Base-by-base conservation (phyloP, 1,139 yeast genomes). In the Neolecta irregularis region DNA sequence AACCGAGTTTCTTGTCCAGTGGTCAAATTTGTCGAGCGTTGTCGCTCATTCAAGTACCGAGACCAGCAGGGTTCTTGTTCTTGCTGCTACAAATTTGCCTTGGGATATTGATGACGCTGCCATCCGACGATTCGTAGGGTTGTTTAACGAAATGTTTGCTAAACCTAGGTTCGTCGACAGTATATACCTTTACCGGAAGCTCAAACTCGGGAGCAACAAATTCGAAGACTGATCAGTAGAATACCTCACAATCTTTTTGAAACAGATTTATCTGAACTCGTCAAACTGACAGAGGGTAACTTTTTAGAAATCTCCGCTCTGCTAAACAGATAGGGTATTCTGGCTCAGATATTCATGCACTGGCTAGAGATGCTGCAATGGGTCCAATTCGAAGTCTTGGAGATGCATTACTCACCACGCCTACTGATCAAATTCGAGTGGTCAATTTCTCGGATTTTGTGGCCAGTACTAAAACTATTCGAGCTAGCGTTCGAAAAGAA, bases 71-170 rank as follows among this genome's bases (percentile, higher is more conserved):
- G 98, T 88, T 3, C 64, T 88, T 22, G 93, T 88, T 3, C 61
- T 88, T 26, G 98, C 96, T 0, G 98, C 98, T 1, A 88, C 99
- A 0, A 88, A 88, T 53, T 57, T 88, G 45, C 99, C 99, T 0
- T 88, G 99, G 99, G 77, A 83, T 3, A 85, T 88, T 43, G 99
- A 88, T 56, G 98, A 91, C 53, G 98, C 98, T 2, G 99, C 98
- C 0, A 64, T 98, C 49, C 68, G 98, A 53, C 67, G 98, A 47
- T 88, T 88, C 59, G 51, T 48, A 28, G 12, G 20, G 22, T 28
- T 28, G 5, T 16, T 20, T 28, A 6, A 28, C 13, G 6, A 28
- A 12, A 12, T 7, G 94, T 80, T 16, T 28, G 5, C 20, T 16
- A 6, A 16, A 20, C 13, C 13, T 28, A 28, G 31, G 20, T 12